phyloP scores from a whole-genome alignment of 306 rosid species.

The Arachis hypogaea region DNA sequence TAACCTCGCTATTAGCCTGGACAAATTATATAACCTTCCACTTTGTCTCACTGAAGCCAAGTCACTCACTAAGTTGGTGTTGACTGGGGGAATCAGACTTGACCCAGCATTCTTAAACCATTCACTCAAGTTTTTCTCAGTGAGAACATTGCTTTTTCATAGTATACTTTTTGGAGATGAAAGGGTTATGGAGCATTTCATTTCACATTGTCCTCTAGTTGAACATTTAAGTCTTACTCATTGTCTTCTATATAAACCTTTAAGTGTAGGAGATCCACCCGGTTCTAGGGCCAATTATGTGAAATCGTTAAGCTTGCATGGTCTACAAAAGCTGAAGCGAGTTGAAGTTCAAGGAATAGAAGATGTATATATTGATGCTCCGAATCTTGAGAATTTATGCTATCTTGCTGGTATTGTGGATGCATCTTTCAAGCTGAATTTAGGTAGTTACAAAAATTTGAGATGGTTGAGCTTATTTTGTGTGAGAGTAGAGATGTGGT shows the following conservation, averaged over 20 bases:
- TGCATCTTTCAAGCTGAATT: conserved; percentile 3
- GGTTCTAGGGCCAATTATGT: background rate
- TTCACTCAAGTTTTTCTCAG: conserved; percentile 23
- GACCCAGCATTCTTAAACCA: conserved; percentile 20
- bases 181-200: conserved; percentile 16
- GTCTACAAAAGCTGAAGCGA: conserved; percentile 29
- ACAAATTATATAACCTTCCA: conserved; percentile 28
- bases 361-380: conserved; percentile 32
- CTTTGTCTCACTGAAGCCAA: conserved; percentile 17
- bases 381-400: conserved; percentile 16
- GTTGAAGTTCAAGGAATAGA: conserved; percentile 28
- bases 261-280: background rate
- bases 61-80: conserved; percentile 31
- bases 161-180: conserved; percentile 7
- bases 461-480: background rate
- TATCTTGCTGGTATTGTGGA: background rate
- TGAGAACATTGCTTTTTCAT: conserved; percentile 21
- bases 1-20: background rate
- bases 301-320: conserved; percentile 23
- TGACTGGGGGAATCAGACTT: conserved; percentile 20
- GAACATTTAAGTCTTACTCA: conserved; percentile 22
- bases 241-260: background rate
- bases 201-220: conserved; percentile 37
- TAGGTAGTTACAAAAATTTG: conserved; percentile 30
- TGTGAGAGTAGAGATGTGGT: conserved; percentile 29